Percentiles rank a stretch among this genome's conserved stretches.
These are phyloP conservation scores for Boletus smithii DNA, from an alignment of 1,284 basidiomycete genomes.

Conservation along the genomic window DNA sequence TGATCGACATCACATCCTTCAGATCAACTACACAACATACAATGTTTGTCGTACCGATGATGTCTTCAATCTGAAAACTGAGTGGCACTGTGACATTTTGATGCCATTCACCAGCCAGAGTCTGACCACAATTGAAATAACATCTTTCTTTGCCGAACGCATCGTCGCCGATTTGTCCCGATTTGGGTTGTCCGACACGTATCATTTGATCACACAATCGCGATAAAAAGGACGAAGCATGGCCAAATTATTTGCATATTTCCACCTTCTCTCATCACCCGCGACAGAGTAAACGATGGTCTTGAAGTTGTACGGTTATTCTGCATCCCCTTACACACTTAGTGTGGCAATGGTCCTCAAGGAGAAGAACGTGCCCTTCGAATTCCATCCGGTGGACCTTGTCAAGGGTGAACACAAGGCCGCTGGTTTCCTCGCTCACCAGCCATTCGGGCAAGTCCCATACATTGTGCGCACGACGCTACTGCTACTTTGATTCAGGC, in stretches of 20 bases:
- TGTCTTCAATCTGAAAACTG: no score
- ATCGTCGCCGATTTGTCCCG: no score
- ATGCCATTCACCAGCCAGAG: no score
- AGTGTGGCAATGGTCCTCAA: conserved; percentile 43
- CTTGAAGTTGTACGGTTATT: conserved; percentile 45
- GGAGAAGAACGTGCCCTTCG: conserved; percentile 51
- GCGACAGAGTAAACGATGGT: conserved; percentile 37
- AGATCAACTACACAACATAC: no score
- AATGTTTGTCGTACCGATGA: no score
- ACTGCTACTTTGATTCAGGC: no score
- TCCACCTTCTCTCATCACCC: background rate
- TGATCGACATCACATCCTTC: no score
- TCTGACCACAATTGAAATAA: no score
- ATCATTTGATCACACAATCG: no score
- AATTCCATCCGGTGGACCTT: conserved; percentile 43
- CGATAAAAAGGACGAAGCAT: conserved; percentile 14
- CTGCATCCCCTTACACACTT: conserved; percentile 43
- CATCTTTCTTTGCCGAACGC: no score
- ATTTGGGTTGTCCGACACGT: no score
- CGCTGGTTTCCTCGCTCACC: conserved; percentile 42
- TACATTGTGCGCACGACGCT: conserved; percentile 38
- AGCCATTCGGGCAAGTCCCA: conserved; percentile 65
- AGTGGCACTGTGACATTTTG: no score
- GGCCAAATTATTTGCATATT: background rate
- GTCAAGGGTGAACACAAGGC: conserved; percentile 45